These are phyloP conservation scores for Babesia divergens DNA, from an alignment of 169 alveolate genomes.

Conservation along the genomic window DNA sequence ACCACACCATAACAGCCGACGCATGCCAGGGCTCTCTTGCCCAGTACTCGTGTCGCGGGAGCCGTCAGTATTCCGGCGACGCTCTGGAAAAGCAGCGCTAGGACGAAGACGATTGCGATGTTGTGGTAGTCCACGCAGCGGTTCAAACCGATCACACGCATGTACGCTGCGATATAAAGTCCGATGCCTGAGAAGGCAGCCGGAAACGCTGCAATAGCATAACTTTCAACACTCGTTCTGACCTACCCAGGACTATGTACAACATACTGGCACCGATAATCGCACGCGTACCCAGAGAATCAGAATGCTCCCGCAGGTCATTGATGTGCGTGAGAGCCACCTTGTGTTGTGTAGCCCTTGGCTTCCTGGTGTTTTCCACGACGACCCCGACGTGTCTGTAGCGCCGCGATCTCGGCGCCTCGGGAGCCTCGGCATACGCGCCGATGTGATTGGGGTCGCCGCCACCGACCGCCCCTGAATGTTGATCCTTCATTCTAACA, in stretches of 20 bases:
- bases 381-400: too few relatives aligned
- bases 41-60: conserved; percentile 1
- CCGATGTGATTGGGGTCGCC: too few relatives aligned
- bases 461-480: too few relatives aligned
- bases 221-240: not conserved
- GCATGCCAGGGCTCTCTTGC: not conserved
- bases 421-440: too few relatives aligned
- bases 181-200: conserved; percentile 40
- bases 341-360: too few relatives aligned
- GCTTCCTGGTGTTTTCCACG: too few relatives aligned
- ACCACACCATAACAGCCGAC: conserved; percentile 25
- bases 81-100: conserved; percentile 40
- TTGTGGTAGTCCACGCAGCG: not conserved
- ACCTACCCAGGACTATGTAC: conserved; percentile 44
- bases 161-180: conserved; percentile 68
- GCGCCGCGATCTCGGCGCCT: too few relatives aligned
- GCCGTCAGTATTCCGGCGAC: conserved; percentile 46
- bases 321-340: too few relatives aligned
- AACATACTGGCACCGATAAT: conserved; percentile 38
- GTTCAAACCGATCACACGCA: conserved; percentile 61
- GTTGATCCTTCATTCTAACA: too few relatives aligned
- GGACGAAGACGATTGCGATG: conserved; percentile 18
- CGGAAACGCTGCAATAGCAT: conserved; percentile 1
- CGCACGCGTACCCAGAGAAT: not conserved
- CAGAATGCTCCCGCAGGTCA: not conserved